Evolutionary conservation across 2,329 filamentous ascomycete species (phyloP).

Genomic region (Ascochyta viciae-villosae): DNA sequence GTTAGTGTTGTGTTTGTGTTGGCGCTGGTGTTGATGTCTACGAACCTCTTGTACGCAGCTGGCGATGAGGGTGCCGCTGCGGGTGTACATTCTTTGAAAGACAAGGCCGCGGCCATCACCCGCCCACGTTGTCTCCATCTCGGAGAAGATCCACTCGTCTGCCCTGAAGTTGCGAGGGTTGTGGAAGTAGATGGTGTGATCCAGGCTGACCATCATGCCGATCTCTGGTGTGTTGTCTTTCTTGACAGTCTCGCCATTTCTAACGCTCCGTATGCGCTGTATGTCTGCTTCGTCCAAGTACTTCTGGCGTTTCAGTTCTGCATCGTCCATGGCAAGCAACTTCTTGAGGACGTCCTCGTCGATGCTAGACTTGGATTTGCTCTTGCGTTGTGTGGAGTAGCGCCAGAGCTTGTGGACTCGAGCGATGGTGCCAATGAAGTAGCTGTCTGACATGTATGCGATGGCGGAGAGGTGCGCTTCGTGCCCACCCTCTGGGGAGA

Average conservation of each 20-base stretch:
- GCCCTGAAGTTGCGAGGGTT: slow-evolving; percentile 58
- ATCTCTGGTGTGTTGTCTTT: slow-evolving; percentile 64
- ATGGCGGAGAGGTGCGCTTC: slow-evolving; percentile 85
- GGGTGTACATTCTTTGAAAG: slow-evolving; percentile 74
- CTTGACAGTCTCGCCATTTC: slow-evolving; percentile 52
- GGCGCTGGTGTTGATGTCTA: background rate
- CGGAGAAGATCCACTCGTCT: slow-evolving; percentile 77
- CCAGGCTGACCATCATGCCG: slow-evolving; percentile 85
- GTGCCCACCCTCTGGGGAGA: slow-evolving; percentile 75
- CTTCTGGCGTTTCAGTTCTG: slow-evolving; percentile 51
- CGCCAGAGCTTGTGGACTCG: slow-evolving; percentile 82
- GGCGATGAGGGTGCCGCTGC: slow-evolving; percentile 75
- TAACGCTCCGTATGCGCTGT: slow-evolving; percentile 44
- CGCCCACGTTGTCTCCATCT: slow-evolving; percentile 82
- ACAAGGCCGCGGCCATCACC: slow-evolving; percentile 80
- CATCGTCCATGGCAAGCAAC: slow-evolving; percentile 54
- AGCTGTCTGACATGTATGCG: slow-evolving; percentile 91
- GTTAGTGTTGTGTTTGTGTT: background rate
- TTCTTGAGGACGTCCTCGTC: slow-evolving; percentile 54
- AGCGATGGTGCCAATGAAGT: slow-evolving; percentile 89
- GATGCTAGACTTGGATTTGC: slow-evolving; percentile 46
- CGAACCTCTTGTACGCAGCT: slow-evolving; percentile 79
- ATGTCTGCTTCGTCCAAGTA: slow-evolving; percentile 61
- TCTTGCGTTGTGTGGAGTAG: slow-evolving; percentile 61
- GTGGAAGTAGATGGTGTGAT: slow-evolving; percentile 70